A percentile compares a stretch with the other conserved stretches of the same genome.
Evolutionary conservation across 352 stramenopile genomes (phyloP).

Genomic region (Pythium biforme): DNA sequence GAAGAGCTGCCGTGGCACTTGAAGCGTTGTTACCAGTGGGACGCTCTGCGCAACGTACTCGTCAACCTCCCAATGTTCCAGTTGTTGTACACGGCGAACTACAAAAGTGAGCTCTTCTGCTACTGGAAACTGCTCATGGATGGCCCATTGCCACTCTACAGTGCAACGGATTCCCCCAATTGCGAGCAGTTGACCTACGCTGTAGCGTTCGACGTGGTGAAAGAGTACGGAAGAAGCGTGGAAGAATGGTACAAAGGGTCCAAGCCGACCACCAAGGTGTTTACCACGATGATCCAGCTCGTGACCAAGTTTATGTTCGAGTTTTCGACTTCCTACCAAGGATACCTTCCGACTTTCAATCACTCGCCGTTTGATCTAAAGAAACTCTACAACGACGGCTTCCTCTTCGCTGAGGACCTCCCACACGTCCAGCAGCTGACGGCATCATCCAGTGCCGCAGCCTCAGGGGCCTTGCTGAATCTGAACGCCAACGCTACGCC

Average conservation of each 20-base stretch:
- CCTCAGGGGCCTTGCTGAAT: conserved; percentile 12
- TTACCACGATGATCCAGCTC: conserved; percentile 75
- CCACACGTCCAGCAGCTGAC: conserved; percentile 40
- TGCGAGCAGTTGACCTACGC: conserved; percentile 45
- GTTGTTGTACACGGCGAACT: conserved; percentile 87
- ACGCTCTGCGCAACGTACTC: conserved; percentile 82
- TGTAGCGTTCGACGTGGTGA: conserved; percentile 90
- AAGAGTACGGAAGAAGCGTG: conserved; percentile 87
- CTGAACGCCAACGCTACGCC: conserved; percentile 24
- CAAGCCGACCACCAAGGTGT: conserved; percentile 69
- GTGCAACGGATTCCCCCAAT: conserved; percentile 24
- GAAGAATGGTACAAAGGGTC: conserved; percentile 83
- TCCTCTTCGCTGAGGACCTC: conserved; percentile 67
- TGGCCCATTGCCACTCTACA: conserved; percentile 60
- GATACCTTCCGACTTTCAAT: conserved; percentile 68
- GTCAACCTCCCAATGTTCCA: conserved; percentile 92
- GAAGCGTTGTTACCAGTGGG: conserved; percentile 87
- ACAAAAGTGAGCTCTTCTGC: conserved; percentile 88
- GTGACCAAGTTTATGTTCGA: conserved; percentile 90
- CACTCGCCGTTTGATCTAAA: conserved; percentile 75
- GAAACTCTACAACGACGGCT: conserved; percentile 64
- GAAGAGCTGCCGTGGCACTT: conserved; percentile 93
- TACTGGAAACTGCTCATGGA: conserved; percentile 90
- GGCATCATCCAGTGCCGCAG: conserved; percentile 16
- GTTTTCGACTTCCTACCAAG: conserved; percentile 79